These are phyloP conservation scores for Xenosphaeropsis pyriputrescens DNA, from an alignment of 2,329 filamentous ascomycete species.

Conservation along the genomic window DNA sequence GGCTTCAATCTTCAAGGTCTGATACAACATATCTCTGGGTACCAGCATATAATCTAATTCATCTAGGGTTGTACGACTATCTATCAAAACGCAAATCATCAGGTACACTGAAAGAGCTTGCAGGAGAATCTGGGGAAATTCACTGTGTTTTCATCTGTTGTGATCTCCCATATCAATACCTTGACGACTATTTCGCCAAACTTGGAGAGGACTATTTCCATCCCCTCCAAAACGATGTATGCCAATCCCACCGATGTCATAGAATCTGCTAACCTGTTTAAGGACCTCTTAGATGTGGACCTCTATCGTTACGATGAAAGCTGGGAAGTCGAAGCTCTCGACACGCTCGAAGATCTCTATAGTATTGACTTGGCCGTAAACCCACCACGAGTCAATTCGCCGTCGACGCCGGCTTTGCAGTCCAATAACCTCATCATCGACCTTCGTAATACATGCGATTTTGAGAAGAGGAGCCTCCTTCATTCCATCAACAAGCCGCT, in stretches of 20 bases:
- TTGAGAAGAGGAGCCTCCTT: neutral
- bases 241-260: constrained; percentile 1
- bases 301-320: constrained; percentile 37
- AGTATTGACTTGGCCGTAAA: no score
- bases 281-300: constrained; percentile 33
- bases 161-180: constrained; percentile 48
- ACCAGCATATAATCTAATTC: no score
- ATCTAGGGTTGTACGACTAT: no score
- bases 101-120: constrained; percentile 24
- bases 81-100: no score
- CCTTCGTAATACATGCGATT: neutral
- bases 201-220: constrained; percentile 32
- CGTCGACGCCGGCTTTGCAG: no score
- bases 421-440: neutral
- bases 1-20: constrained; percentile 41
- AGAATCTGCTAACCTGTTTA: neutral
- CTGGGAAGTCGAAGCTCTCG: constrained; percentile 25
- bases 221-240: constrained; percentile 29
- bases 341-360: no score
- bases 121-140: constrained; percentile 27
- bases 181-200: constrained; percentile 43
- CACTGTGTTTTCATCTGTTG: constrained; percentile 46
- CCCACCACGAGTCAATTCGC: no score
- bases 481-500: constrained; percentile 1
- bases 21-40: constrained; percentile 19